Evolutionary conservation across 306 rosid genomes (phyloP), one percentile per base, ranked within the genome.

Genomic region (Quercus glauca): DNA sequence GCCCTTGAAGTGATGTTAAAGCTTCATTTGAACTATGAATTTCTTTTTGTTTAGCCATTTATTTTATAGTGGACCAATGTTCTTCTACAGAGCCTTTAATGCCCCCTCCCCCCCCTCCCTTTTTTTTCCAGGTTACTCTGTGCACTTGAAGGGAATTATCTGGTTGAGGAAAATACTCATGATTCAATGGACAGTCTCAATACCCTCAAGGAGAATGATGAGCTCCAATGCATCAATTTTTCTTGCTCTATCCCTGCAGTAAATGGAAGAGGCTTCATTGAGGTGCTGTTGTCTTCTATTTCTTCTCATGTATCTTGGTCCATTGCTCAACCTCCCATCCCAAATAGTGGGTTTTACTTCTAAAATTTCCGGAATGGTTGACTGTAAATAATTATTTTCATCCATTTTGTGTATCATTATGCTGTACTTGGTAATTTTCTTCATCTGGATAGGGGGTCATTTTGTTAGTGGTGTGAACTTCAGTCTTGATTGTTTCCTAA

Each of bases 201-300:
- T 73, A 51, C 67, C 79, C 73, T 72, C 57, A 79, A 81, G 73
- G 91, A 84, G 78, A 77, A 81, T 69, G 88, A 91, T 76, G 92
- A 86, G 73, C 85, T 87, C 45, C 95, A 84, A 76, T 83, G 95
- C 77, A 49, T 90, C 82, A 89, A 76, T 76, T 85, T 93, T 87
- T 85, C 91, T 65, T 93, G 97, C 79, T 80, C 93, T 73, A 88
- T 93, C 74, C 95, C 93, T 75, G 77, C 74, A 63, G 69, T 78
- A 71, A 82, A 82, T 78, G 98, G 98, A 85, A 89, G 98, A 80
- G 98, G 98, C 74, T 93, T 93, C 86, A 85, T 93, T 73, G 96
- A 94, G 96, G 97, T 94, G 74, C 65, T 55, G 78, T 74, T 23
- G 21, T 49, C 64, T 76, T 72, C 72, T 81, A 70, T 73, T 83